Percentiles rank a stretch among this genome's conserved stretches.
Conservation (phyloP, 768 basidiomycete genomes). For the Leccinellum luteum region DNA sequence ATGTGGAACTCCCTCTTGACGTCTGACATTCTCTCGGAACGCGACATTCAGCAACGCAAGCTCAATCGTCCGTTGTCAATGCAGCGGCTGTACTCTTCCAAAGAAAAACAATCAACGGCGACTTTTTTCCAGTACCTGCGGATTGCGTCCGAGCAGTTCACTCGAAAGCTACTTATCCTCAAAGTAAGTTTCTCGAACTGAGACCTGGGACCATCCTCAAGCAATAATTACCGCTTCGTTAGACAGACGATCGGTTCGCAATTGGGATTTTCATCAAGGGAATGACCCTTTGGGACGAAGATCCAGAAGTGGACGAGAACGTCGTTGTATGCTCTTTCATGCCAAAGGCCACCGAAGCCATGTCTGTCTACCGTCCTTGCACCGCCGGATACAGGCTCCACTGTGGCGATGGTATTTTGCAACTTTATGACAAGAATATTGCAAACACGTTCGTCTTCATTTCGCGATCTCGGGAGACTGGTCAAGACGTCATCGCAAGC, state of each 20-base stretch:
- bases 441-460: slow-evolving; percentile 60
- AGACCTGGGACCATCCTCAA: too few relatives aligned
- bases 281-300: slow-evolving; percentile 54
- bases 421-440: slow-evolving; percentile 54
- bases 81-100: slow-evolving; percentile 61
- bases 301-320: slow-evolving; percentile 55
- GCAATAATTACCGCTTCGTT: background rate
- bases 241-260: slow-evolving; percentile 63
- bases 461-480: slow-evolving; percentile 43
- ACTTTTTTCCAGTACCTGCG: slow-evolving; percentile 64
- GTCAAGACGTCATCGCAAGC: slow-evolving; percentile 50
- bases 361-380: slow-evolving; percentile 51
- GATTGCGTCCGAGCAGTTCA: slow-evolving; percentile 55
- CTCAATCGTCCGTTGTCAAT: slow-evolving; percentile 53
- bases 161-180: slow-evolving; percentile 54
- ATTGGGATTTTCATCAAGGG: slow-evolving; percentile 65
- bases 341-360: slow-evolving; percentile 46
- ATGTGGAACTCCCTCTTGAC: slow-evolving; percentile 65
- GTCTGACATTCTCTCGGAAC: slow-evolving; percentile 53
- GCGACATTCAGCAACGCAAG: slow-evolving; percentile 50
- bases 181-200: slow-evolving; percentile 40
- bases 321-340: slow-evolving; percentile 64
- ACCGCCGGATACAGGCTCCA: slow-evolving; percentile 53
- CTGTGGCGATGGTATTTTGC: slow-evolving; percentile 52
- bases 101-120: slow-evolving; percentile 40